Percentiles rank a stretch among this genome's conserved stretches.
Conservation (phyloP, 169 alveolate genomes). For the Eimeria brunetti region DNA sequence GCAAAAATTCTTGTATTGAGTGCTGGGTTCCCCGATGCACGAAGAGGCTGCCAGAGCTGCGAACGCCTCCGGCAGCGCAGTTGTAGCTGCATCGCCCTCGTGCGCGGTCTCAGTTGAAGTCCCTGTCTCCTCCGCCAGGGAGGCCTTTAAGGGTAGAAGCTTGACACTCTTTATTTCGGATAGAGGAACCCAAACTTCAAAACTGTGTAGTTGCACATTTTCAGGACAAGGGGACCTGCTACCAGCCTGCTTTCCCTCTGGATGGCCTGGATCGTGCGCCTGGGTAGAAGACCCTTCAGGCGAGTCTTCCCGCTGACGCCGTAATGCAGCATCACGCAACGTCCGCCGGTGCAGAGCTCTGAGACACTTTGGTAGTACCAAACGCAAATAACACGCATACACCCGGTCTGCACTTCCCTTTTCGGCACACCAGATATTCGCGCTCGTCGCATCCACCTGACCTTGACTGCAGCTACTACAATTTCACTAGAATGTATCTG, state of each 20-base stretch:
- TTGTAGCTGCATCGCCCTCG: neutral
- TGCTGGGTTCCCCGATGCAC: slow-evolving; percentile 20
- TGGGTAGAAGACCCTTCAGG: neutral
- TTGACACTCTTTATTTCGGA: neutral
- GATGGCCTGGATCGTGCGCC: neutral
- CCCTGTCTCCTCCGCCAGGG: neutral
- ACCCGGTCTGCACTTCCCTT: neutral
- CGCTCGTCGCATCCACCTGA: neutral
- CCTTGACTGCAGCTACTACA: neutral
- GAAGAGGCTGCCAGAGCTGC: slow-evolving; percentile 16
- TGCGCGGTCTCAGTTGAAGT: neutral
- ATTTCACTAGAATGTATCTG: neutral
- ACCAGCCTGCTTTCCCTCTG: neutral
- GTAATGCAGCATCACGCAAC: slow-evolving; percentile 21
- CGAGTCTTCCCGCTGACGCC: slow-evolving; percentile 10
- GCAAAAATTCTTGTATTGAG: slow-evolving; percentile 9
- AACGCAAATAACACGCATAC: neutral
- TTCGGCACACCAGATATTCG: neutral
- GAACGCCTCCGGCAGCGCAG: slow-evolving; percentile 17
- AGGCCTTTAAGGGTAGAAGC: slow-evolving; percentile 3
- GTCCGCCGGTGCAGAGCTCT: slow-evolving; percentile 63
- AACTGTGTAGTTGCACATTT: slow-evolving; percentile 51
- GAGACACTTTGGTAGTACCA: slow-evolving; percentile 12
- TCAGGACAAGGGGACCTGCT: slow-evolving; percentile 7
- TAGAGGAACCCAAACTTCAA: slow-evolving; percentile 53